Evolutionary conservation across 257 asterid species (phyloP).

Genomic region (Gardenia jasminoides): DNA sequence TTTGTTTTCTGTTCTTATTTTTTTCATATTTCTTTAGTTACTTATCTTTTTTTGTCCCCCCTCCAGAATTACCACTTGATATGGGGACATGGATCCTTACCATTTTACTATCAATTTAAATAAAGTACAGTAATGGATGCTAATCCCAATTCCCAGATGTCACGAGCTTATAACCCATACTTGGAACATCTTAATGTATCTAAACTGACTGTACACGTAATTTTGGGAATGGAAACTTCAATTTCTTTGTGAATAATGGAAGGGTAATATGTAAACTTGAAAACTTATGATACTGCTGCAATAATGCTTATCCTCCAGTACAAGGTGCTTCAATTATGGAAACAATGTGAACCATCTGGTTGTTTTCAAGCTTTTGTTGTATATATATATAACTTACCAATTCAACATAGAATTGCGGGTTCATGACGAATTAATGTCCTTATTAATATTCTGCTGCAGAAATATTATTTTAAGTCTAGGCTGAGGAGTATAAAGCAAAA

Average conservation of each 20-base stretch:
- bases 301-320: not conserved
- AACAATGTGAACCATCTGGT: not conserved
- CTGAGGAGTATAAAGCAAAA: slow-evolving; percentile 43
- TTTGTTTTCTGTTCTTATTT: not conserved
- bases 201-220: no score
- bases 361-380: not conserved
- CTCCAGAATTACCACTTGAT: no score
- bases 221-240: not conserved
- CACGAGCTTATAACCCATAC: not conserved
- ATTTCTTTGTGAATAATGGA: not conserved
- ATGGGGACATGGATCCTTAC: not conserved
- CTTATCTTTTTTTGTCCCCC: not conserved
- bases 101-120: not conserved
- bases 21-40: not conserved
- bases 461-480: slow-evolving; percentile 53
- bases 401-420: not conserved
- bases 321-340: not conserved
- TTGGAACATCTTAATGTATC: not conserved
- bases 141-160: not conserved
- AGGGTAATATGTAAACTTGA: not conserved
- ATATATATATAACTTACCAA: not conserved
- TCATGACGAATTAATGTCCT: not conserved
- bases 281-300: not conserved
- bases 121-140: not conserved
- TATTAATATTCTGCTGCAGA: slow-evolving; percentile 49